These are phyloP conservation scores for Angomonas ambiguus DNA, from an alignment of 208 protist species.

Conservation along the genomic window DNA sequence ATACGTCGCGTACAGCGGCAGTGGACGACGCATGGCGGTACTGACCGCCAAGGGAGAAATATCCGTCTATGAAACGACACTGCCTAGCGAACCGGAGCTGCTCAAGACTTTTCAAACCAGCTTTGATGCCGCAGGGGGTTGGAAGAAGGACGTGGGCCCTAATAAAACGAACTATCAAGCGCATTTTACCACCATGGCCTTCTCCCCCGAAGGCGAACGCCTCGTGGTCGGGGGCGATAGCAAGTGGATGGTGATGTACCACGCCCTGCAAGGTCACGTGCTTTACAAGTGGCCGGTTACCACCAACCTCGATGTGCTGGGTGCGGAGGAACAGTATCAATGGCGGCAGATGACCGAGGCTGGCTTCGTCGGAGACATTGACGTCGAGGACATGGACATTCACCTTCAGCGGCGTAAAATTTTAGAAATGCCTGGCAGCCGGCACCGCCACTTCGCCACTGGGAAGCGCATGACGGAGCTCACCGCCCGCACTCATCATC, in stretches of 20 bases:
- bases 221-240: constrained; percentile 84
- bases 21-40: constrained; percentile 78
- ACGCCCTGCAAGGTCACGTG: constrained; percentile 85
- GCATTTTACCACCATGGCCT: constrained; percentile 81
- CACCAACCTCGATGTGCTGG: constrained; percentile 82
- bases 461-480: constrained; percentile 87
- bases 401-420: constrained; percentile 75
- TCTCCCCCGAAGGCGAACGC: constrained; percentile 85
- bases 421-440: constrained; percentile 87
- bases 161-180: constrained; percentile 77
- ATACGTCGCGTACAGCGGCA: constrained; percentile 79
- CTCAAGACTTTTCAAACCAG: constrained; percentile 82
- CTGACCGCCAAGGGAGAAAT: constrained; percentile 83
- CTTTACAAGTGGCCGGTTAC: constrained; percentile 89
- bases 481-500: constrained; percentile 68
- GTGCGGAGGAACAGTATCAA: constrained; percentile 88
- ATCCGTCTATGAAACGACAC: constrained; percentile 78
- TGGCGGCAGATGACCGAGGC: constrained; percentile 82
- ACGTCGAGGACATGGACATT: constrained; percentile 76
- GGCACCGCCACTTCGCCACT: constrained; percentile 83
- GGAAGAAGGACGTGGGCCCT: constrained; percentile 77
- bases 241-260: constrained; percentile 88
- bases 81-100: constrained; percentile 79
- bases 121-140: constrained; percentile 84
- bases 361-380: constrained; percentile 81